phyloP scores from a whole-genome alignment of 371 early-diverging fungal genomes.

The Vairimorpha necatrix region DNA sequence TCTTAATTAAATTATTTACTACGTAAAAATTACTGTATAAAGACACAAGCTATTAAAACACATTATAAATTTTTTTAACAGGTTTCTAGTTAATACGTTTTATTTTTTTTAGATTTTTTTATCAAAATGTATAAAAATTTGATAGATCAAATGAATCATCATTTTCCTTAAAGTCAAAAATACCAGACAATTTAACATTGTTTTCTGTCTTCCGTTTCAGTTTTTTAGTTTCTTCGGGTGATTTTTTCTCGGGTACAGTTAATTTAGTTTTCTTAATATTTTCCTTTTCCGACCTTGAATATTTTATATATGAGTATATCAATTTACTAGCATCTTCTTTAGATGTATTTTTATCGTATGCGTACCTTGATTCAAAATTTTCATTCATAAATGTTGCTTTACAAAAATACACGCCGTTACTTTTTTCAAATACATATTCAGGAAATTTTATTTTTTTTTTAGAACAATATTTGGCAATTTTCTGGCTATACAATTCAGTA shows the following conservation, averaged over 20 bases:
- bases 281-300: background rate
- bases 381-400: conserved; percentile 10
- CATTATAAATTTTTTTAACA: no score
- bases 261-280: background rate
- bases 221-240: background rate
- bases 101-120: no score
- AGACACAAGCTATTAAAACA: no score
- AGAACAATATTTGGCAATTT: background rate
- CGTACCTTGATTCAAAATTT: conserved; percentile 15
- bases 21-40: no score
- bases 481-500: background rate
- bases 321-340: conserved; percentile 7
- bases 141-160: background rate
- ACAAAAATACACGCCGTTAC: conserved; percentile 14
- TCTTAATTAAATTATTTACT: no score
- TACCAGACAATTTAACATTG: background rate
- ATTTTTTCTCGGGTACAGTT: background rate
- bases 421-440: conserved; percentile 21
- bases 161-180: background rate
- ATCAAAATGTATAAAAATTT: background rate
- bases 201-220: no score
- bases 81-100: no score
- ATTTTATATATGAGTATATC: conserved; percentile 1
- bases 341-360: conserved; percentile 1
- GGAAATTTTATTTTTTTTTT: background rate